A percentile compares a stretch with the other conserved stretches of the same genome.
These are phyloP conservation scores for Solanum hybrid DNA, from an alignment of 305 asterid genomes.

Conservation along the genomic window DNA sequence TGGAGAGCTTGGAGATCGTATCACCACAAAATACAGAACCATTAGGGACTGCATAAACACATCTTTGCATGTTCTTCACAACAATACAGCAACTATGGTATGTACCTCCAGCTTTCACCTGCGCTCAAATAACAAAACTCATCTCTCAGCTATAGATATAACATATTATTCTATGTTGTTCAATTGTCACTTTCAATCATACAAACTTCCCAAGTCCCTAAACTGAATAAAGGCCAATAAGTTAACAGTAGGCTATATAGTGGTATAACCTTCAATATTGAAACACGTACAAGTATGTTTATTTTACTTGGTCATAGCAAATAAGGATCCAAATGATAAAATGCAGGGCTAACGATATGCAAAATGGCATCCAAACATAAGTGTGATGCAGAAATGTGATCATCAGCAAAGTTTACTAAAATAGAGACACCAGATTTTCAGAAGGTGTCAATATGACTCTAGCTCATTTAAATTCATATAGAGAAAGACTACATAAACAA, in stretches of 20 bases:
- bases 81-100: conserved; percentile 90
- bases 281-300: not conserved
- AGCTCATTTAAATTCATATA: not conserved
- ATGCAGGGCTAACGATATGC: not conserved
- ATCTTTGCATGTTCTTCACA: conserved; percentile 81
- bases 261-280: not conserved
- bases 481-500: not conserved
- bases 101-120: conserved; percentile 72
- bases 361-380: not conserved
- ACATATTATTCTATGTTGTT: not conserved
- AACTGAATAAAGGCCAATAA: not conserved
- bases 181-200: not conserved
- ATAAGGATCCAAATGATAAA: not conserved
- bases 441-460: too few relatives aligned
- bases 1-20: conserved; percentile 42
- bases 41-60: conserved; percentile 77
- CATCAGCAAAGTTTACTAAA: not conserved
- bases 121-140: conserved; percentile 17
- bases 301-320: not conserved
- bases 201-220: not conserved
- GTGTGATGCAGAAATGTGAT: not conserved
- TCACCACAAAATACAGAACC: conserved; percentile 41
- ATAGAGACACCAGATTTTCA: not conserved
- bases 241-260: not conserved
- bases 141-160: conserved; percentile 14